phyloP scores from a whole-genome alignment of 345 rosid genomes.

The Physaria fendleri region DNA sequence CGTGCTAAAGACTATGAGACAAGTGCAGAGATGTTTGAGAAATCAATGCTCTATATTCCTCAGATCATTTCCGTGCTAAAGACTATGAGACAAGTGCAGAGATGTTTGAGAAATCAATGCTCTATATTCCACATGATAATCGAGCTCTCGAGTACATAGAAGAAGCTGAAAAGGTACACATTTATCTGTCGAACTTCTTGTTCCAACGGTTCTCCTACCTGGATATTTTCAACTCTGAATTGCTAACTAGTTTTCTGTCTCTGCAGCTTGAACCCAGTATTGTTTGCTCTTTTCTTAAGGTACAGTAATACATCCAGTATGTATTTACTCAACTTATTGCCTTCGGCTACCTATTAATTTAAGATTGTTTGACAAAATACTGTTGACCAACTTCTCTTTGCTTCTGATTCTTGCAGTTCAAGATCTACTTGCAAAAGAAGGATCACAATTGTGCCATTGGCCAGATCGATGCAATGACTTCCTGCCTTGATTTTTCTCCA shows the following conservation, averaged over 20 bases:
- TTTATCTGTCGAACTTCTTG: background rate
- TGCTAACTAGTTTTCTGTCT: conserved; percentile 23
- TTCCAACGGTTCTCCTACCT: background rate
- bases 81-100: conserved; percentile 76
- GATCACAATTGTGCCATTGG: conserved; percentile 49
- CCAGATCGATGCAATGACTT: conserved; percentile 70
- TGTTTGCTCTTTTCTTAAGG: conserved; percentile 90
- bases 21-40: conserved; percentile 88
- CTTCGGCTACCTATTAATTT: background rate
- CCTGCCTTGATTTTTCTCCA: conserved; percentile 76
- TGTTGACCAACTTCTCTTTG: conserved; percentile 15
- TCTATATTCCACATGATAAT: conserved; percentile 80
- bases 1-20: conserved; percentile 65
- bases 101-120: conserved; percentile 92
- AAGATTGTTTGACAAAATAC: conserved; percentile 1
- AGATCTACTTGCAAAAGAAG: conserved; percentile 60
- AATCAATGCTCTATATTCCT: conserved; percentile 87
- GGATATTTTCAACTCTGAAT: background rate
- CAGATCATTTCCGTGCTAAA: conserved; percentile 65
- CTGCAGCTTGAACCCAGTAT: conserved; percentile 88
- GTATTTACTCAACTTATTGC: background rate
- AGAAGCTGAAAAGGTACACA: conserved; percentile 84
- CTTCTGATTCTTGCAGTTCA: conserved; percentile 57
- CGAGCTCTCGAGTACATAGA: conserved; percentile 79
- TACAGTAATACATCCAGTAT: conserved; percentile 17